Conservation (phyloP, 768 basidiomycete species). For the Saitozyma podzolica region DNA sequence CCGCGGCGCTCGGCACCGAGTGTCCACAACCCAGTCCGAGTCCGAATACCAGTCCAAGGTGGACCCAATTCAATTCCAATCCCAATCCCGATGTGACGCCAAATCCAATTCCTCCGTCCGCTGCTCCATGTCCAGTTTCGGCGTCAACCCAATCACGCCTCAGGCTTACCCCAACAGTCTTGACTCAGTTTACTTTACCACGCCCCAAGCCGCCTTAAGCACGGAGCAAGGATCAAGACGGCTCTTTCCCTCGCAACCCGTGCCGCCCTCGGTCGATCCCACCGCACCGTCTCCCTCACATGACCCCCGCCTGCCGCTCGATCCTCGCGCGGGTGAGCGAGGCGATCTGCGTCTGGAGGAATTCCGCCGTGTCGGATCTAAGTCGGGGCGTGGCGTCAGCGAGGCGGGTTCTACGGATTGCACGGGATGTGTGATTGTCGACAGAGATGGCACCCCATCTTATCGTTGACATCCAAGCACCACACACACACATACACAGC, state of each 20-base stretch:
- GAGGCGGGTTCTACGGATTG: no score
- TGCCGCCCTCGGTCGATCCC: neutral
- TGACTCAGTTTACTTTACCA: no score
- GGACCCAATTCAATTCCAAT: neutral
- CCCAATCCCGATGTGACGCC: no score
- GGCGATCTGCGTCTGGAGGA: conserved; percentile 36
- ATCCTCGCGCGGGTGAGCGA: conserved; percentile 34
- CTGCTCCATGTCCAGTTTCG: no score
- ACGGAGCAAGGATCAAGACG: neutral
- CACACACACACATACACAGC: no score
- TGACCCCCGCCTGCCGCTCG: conserved; percentile 32
- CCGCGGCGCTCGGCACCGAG: no score
- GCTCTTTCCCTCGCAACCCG: neutral
- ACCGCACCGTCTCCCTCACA: conserved; percentile 12
- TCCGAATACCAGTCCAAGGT: neutral
- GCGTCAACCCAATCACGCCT: no score
- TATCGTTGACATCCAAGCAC: neutral
- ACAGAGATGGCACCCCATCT: neutral
- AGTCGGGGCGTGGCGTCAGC: no score
- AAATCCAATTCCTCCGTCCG: no score
- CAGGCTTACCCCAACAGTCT: no score
- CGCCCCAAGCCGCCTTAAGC: neutral
- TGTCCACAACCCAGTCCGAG: no score
- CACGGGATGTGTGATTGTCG: no score
- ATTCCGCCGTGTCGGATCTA: conserved; percentile 41